Evolutionary conservation across 441 rosid genomes (phyloP).

Genomic region (Populus tomentosa): DNA sequence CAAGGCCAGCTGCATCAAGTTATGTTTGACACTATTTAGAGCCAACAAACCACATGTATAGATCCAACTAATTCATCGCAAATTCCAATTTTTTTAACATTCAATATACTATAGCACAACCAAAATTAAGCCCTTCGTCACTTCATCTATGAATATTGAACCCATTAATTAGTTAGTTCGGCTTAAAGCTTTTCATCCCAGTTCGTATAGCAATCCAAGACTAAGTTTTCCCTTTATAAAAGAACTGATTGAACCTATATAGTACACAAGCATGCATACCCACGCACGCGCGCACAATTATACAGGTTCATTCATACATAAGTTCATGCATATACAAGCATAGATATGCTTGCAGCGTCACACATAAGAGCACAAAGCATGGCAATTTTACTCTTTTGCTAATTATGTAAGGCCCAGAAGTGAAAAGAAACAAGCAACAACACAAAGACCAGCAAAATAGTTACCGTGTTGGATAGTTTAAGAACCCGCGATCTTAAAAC

Average conservation of each 20-base stretch:
- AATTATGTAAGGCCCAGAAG: neutral
- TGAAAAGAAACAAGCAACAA: neutral
- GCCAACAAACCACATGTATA: neutral
- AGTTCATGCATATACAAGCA: too few species aligned
- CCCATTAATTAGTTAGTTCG: neutral
- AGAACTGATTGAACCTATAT: too few species aligned
- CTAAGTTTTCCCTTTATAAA: neutral
- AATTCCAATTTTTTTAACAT: neutral
- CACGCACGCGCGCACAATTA: too few species aligned
- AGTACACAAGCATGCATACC: too few species aligned
- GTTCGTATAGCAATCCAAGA: neutral
- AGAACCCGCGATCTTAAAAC: neutral
- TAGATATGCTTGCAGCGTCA: too few species aligned
- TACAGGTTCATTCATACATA: too few species aligned
- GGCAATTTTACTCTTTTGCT: too few species aligned
- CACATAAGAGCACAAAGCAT: too few species aligned
- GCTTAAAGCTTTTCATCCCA: neutral
- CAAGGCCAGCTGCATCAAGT: constrained; percentile 59
- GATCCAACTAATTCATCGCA: neutral
- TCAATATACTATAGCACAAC: neutral
- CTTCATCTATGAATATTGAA: neutral
- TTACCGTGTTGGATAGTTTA: neutral
- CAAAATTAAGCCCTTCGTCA: neutral
- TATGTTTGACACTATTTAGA: neutral
- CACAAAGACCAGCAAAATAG: neutral